phyloP scores from a whole-genome alignment of 306 rosid species.

The Quercus dentata region DNA sequence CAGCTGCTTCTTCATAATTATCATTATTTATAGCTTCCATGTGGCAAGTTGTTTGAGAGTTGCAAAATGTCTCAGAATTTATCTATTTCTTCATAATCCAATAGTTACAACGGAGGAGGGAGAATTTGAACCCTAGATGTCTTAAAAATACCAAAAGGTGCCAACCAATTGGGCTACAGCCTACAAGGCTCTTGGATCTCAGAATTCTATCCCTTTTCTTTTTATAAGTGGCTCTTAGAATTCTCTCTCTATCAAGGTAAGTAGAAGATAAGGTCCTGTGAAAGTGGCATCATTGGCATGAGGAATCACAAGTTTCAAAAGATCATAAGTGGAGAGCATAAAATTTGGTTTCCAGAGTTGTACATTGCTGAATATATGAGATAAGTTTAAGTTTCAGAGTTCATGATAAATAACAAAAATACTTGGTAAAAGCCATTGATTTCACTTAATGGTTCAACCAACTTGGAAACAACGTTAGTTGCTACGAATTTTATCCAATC shows the following conservation, averaged over 20 bases:
- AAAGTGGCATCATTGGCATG: not conserved
- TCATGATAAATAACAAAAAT: too few species aligned
- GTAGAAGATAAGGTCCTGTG: not conserved
- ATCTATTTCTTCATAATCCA: too few species aligned
- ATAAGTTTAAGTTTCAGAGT: not conserved
- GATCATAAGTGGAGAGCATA: not conserved
- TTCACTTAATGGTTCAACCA: not conserved
- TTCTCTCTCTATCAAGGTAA: too few species aligned
- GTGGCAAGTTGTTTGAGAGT: not conserved
- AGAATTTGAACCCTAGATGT: too few species aligned
- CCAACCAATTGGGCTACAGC: too few species aligned
- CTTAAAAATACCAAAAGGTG: too few species aligned
- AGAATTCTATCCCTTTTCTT: too few species aligned
- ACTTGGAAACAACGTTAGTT: not conserved
- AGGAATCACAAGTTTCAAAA: not conserved
- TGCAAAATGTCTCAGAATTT: too few species aligned
- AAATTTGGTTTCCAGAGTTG: not conserved
- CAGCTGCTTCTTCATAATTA: not conserved
- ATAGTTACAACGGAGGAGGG: too few species aligned
- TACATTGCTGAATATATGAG: not conserved
- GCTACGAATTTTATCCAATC: not conserved
- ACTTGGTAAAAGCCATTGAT: not conserved
- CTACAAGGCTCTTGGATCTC: too few species aligned
- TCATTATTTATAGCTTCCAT: not conserved
- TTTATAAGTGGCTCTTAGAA: too few species aligned